These are phyloP conservation scores for Tuber melanosporum DNA, from an alignment of 495 filamentous ascomycete genomes.

Conservation along the genomic window DNA sequence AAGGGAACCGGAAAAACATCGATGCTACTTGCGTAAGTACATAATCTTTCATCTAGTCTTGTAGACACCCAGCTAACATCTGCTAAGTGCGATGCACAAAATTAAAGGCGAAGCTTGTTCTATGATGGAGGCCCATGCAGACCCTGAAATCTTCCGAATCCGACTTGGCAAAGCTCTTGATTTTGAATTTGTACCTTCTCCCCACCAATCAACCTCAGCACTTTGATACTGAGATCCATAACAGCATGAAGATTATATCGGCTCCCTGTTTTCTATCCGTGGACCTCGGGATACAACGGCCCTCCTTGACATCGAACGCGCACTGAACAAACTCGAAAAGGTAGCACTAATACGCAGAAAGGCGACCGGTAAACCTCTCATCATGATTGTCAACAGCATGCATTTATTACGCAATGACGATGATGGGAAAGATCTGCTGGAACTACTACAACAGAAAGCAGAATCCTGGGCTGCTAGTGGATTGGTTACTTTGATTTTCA, in stretches of 20 bases:
- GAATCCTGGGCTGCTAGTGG: constrained; percentile 91
- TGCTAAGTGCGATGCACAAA: constrained; percentile 66
- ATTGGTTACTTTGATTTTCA: constrained; percentile 82
- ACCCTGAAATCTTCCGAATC: constrained; percentile 90
- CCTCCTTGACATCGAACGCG: constrained; percentile 86
- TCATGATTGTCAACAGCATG: constrained; percentile 85
- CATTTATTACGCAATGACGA: constrained; percentile 88
- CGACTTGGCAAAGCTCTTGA: constrained; percentile 87
- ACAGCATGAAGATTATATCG: constrained; percentile 74
- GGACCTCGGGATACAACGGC: constrained; percentile 87
- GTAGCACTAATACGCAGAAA: constrained; percentile 67
- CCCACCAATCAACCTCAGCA: not conserved
- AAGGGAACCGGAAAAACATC: constrained; percentile 90
- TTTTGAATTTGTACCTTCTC: constrained; percentile 63
- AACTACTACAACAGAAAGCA: constrained; percentile 89
- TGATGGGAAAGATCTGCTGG: constrained; percentile 80
- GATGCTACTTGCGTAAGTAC: constrained; percentile 67
- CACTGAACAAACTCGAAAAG: constrained; percentile 96
- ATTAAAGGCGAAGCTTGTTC: constrained; percentile 76
- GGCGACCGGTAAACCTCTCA: constrained; percentile 55
- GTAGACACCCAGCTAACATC: constrained; percentile 7
- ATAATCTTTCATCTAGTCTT: not conserved
- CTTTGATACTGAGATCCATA: constrained; percentile 26
- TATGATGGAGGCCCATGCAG: constrained; percentile 93
- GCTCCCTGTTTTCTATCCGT: constrained; percentile 85